phyloP scores from a whole-genome alignment of 192 early-diverging fungal species.

The Coemansia sp. region DNA sequence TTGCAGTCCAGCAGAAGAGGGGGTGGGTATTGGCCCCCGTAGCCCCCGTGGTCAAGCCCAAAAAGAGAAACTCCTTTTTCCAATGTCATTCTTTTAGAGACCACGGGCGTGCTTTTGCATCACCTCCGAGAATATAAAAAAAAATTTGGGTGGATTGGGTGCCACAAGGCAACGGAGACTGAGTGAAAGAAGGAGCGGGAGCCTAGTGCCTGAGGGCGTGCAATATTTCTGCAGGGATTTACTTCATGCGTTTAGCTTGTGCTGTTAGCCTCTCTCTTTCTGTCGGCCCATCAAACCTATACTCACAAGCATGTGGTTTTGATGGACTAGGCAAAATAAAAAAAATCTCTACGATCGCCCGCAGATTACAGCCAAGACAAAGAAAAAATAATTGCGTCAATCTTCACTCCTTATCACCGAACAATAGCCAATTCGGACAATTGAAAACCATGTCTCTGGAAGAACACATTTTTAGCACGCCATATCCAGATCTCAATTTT shows the following conservation, averaged over 20 bases:
- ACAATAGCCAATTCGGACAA: background rate
- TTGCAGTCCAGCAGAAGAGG: background rate
- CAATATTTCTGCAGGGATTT: slow-evolving; percentile 4
- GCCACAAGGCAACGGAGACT: slow-evolving; percentile 1
- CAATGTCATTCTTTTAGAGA: background rate
- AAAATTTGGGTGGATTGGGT: background rate
- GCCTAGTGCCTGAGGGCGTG: background rate
- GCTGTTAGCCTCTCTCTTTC: background rate
- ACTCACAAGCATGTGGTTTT: background rate
- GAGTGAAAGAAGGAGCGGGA: background rate
- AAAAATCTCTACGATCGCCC: background rate
- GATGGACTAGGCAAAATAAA: too few relatives aligned
- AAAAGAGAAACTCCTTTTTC: background rate
- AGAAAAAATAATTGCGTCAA: background rate
- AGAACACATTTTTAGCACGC: background rate
- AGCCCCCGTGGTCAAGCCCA: background rate
- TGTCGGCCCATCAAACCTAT: background rate
- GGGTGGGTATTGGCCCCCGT: slow-evolving; percentile 3
- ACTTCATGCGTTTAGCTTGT: background rate
- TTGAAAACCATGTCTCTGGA: background rate
- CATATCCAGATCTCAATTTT: background rate
- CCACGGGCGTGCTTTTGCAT: background rate
- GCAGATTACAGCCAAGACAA: background rate
- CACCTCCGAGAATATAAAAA: background rate
- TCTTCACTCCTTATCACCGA: background rate